phyloP scores from a whole-genome alignment of 129 eudicot species.

The Ambrosia artemisiifolia region DNA sequence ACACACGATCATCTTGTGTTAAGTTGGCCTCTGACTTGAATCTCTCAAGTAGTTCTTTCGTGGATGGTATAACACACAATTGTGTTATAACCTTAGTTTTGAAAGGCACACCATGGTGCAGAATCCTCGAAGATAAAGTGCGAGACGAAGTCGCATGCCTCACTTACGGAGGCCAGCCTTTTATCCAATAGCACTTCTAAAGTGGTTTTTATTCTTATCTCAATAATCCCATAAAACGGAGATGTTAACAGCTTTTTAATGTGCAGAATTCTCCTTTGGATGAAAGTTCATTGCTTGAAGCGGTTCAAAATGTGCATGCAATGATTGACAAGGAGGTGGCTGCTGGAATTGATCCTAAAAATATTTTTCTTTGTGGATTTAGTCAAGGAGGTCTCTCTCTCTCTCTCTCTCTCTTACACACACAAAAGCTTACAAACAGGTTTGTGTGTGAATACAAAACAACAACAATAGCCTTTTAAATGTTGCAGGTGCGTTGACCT shows the following conservation, averaged over 20 bases:
- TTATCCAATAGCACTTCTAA: no score
- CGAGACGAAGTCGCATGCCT: no score
- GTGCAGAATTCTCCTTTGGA: slow-evolving; percentile 72
- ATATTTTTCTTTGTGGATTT: slow-evolving; percentile 89
- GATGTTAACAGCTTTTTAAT: not conserved
- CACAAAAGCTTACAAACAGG: not conserved
- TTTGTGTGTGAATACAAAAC: not conserved
- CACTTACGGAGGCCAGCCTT: no score
- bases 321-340: slow-evolving; percentile 90
- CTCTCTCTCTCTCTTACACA: slow-evolving; percentile 22
- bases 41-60: no score
- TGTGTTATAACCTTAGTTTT: no score
- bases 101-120: no score
- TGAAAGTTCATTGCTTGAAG: slow-evolving; percentile 68
- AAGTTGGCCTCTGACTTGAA: no score
- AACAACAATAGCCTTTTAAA: not conserved
- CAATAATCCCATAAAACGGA: no score
- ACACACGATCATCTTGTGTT: no score
- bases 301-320: slow-evolving; percentile 73
- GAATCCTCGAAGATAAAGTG: no score
- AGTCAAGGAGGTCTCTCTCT: slow-evolving; percentile 94
- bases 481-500: slow-evolving; percentile 87
- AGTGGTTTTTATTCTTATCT: no score
- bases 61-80: no score
- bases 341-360: slow-evolving; percentile 74